Percentiles rank a stretch among this genome's conserved stretches.
phyloP scores from a whole-genome alignment of 257 asterid genomes.

The Nicotiana paniculata region DNA sequence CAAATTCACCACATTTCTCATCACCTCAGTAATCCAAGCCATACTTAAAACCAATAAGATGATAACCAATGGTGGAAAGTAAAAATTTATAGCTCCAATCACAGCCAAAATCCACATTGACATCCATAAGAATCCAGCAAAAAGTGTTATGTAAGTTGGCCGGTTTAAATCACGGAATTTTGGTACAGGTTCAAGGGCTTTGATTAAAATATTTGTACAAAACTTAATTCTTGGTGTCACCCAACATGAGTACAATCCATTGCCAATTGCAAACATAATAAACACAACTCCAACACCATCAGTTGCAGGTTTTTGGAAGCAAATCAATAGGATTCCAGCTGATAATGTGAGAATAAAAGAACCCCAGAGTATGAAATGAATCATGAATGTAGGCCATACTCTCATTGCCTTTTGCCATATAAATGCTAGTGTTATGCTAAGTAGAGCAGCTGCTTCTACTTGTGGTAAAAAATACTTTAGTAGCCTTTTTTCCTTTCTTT shows the following conservation, averaged over 20 bases:
- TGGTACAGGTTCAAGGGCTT: slow-evolving; percentile 75
- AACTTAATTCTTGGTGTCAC: slow-evolving; percentile 71
- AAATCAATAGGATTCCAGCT: slow-evolving; percentile 75
- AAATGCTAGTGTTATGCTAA: slow-evolving; percentile 77
- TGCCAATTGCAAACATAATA: slow-evolving; percentile 65
- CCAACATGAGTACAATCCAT: slow-evolving; percentile 94
- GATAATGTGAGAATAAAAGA: slow-evolving; percentile 62
- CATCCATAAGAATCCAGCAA: slow-evolving; percentile 88
- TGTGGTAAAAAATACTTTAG: slow-evolving; percentile 76
- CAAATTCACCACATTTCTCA: slow-evolving; percentile 93
- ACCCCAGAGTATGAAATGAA: slow-evolving; percentile 80
- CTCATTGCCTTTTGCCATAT: slow-evolving; percentile 86
- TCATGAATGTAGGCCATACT: slow-evolving; percentile 83
- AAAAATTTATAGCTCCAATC: slow-evolving; percentile 74
- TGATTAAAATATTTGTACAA: slow-evolving; percentile 59
- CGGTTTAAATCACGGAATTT: slow-evolving; percentile 65
- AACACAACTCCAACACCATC: slow-evolving; percentile 67
- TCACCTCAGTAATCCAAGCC: slow-evolving; percentile 88
- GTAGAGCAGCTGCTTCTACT: slow-evolving; percentile 73
- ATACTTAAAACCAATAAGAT: slow-evolving; percentile 56
- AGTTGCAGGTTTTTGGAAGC: slow-evolving; percentile 78
- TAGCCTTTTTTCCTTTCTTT: slow-evolving; percentile 41
- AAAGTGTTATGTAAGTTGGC: slow-evolving; percentile 81
- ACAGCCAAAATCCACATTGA: slow-evolving; percentile 86
- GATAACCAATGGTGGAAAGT: slow-evolving; percentile 57